These are phyloP conservation scores for Solanum piurae DNA, from an alignment of 257 asterid species.

Conservation along the genomic window DNA sequence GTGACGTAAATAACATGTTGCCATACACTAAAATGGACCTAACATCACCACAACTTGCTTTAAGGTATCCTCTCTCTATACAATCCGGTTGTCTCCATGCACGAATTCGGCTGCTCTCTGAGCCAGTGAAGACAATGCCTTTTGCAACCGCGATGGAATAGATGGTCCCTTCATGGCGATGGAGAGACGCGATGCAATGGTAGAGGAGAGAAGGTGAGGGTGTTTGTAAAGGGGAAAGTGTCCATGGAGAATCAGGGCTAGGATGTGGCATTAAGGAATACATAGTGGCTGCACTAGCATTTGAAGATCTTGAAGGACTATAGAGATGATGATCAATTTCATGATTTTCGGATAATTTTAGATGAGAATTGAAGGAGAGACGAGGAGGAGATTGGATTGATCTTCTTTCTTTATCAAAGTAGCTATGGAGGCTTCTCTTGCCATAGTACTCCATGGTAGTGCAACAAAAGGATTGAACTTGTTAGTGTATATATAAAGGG, in stretches of 20 bases:
- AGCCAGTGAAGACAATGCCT: conserved; percentile 75
- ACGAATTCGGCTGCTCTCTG: conserved; percentile 60
- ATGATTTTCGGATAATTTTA: conserved; percentile 14
- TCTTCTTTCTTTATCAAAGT: conserved; percentile 23
- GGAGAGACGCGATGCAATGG: conserved; percentile 86
- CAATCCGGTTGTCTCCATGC: conserved; percentile 90
- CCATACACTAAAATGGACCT: conserved; percentile 59
- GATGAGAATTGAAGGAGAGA: conserved; percentile 29
- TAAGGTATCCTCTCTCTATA: conserved; percentile 54
- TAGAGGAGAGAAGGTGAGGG: conserved; percentile 74
- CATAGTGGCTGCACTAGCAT: conserved; percentile 11
- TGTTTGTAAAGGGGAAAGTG: conserved; percentile 75
- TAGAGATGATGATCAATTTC: conserved; percentile 36
- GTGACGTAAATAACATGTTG: conserved; percentile 58
- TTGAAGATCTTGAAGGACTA: conserved; percentile 56
- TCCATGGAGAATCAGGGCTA: conserved; percentile 77
- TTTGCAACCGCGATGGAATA: conserved; percentile 46
- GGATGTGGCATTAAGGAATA: conserved; percentile 49
- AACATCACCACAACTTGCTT: conserved; percentile 39
- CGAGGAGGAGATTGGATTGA: conserved; percentile 27
- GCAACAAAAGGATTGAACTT: background rate
- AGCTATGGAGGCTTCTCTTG: conserved; percentile 26
- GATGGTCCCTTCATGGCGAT: conserved; percentile 78
- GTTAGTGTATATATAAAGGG: background rate
- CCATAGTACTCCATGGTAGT: conserved; percentile 35